A percentile compares a stretch with the other conserved stretches of the same genome.
phyloP scores from a whole-genome alignment of 2,329 filamentous ascomycete species.

The Mariannaea sp. region DNA sequence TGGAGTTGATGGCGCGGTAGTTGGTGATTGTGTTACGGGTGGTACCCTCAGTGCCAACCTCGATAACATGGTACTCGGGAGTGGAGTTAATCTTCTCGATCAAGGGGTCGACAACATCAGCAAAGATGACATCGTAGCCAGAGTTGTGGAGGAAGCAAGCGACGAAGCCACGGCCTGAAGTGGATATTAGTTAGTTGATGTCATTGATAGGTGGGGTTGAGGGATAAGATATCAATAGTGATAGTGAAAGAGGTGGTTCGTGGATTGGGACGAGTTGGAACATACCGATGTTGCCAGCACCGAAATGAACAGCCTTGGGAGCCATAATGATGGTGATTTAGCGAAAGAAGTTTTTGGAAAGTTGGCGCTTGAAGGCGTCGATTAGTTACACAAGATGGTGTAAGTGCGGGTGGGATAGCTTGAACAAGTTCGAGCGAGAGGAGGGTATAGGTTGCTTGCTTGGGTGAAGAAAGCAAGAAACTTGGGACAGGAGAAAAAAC shows the following conservation, averaged over 20 bases:
- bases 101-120: conserved; percentile 86
- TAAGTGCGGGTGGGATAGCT: conserved; percentile 24
- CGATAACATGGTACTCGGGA: conserved; percentile 86
- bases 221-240: not conserved
- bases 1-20: conserved; percentile 97
- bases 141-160: conserved; percentile 93
- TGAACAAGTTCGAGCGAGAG: not conserved
- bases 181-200: conserved; percentile 20
- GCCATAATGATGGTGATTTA: conserved; percentile 48
- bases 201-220: not conserved
- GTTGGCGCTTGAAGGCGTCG: conserved; percentile 19
- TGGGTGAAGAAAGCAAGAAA: not conserved
- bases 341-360: conserved; percentile 12
- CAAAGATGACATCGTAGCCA: conserved; percentile 93
- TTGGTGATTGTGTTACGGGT: conserved; percentile 84
- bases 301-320: conserved; percentile 82
- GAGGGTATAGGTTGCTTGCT: conserved; percentile 3
- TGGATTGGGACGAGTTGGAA: not conserved
- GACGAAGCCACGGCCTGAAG: conserved; percentile 73
- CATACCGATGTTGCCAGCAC: conserved; percentile 80
- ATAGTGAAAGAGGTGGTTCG: conserved; percentile 2
- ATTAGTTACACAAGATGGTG: conserved; percentile 2
- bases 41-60: conserved; percentile 85
- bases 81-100: conserved; percentile 79
- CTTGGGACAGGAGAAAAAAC: conserved; percentile 11